phyloP scores from a whole-genome alignment of 768 basidiomycete genomes.

The Strobilomyces dryophilus region DNA sequence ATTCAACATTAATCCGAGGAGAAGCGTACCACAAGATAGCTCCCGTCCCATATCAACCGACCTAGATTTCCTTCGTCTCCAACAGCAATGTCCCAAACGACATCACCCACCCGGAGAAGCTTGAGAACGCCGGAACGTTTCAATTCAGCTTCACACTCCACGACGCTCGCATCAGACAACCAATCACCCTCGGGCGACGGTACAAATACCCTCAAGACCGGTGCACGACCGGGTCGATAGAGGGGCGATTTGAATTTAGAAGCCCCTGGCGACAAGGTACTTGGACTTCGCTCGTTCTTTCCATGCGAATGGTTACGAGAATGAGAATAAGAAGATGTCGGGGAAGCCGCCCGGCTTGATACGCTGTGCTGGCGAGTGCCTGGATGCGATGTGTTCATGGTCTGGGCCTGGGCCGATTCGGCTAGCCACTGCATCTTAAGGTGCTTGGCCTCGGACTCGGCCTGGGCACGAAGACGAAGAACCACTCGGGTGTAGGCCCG shows the following conservation, averaged over 20 bases:
- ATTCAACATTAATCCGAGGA: conserved; percentile 1
- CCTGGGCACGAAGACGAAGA: conserved; percentile 72
- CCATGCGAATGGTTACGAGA: conserved; percentile 41
- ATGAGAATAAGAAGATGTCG: conserved; percentile 36
- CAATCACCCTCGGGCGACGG: conserved; percentile 85
- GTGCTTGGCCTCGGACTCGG: conserved; percentile 50
- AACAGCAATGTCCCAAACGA: conserved; percentile 84
- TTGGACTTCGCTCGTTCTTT: conserved; percentile 23
- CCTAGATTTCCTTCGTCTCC: conserved; percentile 85
- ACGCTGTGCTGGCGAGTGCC: conserved; percentile 35
- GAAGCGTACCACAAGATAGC: conserved; percentile 71
- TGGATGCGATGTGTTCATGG: conserved; percentile 5
- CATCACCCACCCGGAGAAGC: conserved; percentile 70
- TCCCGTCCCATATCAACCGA: conserved; percentile 85
- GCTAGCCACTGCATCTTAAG: conserved; percentile 12
- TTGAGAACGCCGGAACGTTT: conserved; percentile 46
- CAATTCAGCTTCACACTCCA: conserved; percentile 81
- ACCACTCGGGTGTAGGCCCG: conserved; percentile 80
- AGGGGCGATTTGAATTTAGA: conserved; percentile 64
- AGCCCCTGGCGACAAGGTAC: conserved; percentile 16
- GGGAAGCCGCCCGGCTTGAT: conserved; percentile 68
- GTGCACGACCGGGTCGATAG: conserved; percentile 67
- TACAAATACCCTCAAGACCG: conserved; percentile 75
- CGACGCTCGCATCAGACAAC: conserved; percentile 75
- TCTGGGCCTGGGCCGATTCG: conserved; percentile 1